A percentile compares a stretch with the other conserved stretches of the same genome.
Evolutionary conservation across 768 basidiomycete genomes (phyloP).

Genomic region (Gloeopeniophorella convolvens): DNA sequence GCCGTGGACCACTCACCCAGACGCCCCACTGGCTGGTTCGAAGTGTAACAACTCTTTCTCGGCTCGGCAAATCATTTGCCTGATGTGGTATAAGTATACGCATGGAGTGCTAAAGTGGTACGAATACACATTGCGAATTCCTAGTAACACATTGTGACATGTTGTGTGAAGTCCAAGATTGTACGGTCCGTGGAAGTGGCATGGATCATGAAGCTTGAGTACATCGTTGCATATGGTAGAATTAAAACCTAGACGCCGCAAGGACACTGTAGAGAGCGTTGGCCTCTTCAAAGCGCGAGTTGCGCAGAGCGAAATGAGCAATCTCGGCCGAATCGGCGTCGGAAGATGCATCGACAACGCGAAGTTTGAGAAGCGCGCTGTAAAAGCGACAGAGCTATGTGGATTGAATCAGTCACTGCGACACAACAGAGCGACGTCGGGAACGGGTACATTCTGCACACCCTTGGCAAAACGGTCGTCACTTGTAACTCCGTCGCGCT

Average conservation of each 20-base stretch:
- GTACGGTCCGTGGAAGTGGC: too few relatives aligned
- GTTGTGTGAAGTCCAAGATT: too few relatives aligned
- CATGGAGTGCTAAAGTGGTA: too few relatives aligned
- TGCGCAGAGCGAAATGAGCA: constrained; percentile 65
- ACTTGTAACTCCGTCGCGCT: constrained; percentile 57
- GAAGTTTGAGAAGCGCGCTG: constrained; percentile 57
- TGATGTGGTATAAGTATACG: too few relatives aligned
- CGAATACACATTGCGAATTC: too few relatives aligned
- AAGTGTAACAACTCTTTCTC: too few relatives aligned
- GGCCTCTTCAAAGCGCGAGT: constrained; percentile 72
- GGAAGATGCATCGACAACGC: constrained; percentile 53
- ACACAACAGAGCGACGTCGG: not conserved
- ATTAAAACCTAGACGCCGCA: constrained; percentile 36
- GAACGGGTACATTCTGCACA: constrained; percentile 55
- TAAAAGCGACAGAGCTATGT: constrained; percentile 72
- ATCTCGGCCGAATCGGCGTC: constrained; percentile 74
- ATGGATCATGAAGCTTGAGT: constrained; percentile 2
- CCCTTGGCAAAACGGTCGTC: constrained; percentile 72
- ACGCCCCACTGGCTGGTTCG: too few relatives aligned
- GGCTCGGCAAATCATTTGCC: too few relatives aligned
- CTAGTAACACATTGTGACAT: too few relatives aligned
- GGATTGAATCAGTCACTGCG: constrained; percentile 1
- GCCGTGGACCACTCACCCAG: too few relatives aligned
- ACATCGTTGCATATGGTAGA: not conserved
- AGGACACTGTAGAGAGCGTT: constrained; percentile 64